Base-by-base conservation (phyloP, 2,329 filamentous ascomycete species). In the Aspergillus fructus region DNA sequence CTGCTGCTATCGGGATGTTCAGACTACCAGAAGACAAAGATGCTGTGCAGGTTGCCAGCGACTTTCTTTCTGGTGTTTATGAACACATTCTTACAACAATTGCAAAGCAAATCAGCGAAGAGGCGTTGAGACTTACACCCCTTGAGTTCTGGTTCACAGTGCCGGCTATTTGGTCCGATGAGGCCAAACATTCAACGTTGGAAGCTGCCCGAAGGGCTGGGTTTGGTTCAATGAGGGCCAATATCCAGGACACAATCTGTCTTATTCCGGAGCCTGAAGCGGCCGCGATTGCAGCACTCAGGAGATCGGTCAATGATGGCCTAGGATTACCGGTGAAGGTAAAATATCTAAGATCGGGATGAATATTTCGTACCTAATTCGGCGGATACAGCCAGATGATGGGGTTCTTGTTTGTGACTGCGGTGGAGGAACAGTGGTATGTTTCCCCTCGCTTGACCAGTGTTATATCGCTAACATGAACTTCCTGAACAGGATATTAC, bases 121-220 rank as follows among this genome's bases (percentile, higher is more conserved):
- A 55, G 9, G 30, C 59, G 24, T 34, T 58, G 42, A 23, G 13
- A 13, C 48, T 50, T 8, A 62, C 49, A 3, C 58, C 53, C 30
- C 51, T 68, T 27, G 62, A 67, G 34, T 70, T 61, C 39, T 64
- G 63, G 48, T 64, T 71, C 17, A 71, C 68, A 7, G 59, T 71
- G 5, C 70, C 70, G 0, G 69, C 68, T 3, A 65, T 70, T n/a
- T 72, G 66, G 67, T 66, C 63, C 11, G 66, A 71, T 34, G 37
- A 56, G 17, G 69, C 68, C 3, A 52, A 60, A 45, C 13, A 55
- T 47, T 50, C 60, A 48, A 66, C 58, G 9, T 21, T 43, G 6
- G 40, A 57, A 11, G 59, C 62, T 17, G 59, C 56, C 6, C 17
- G 34, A 17, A n/a, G 23, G 9, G 58, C 56, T 15, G 60, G 63